Evolutionary conservation across 495 filamentous ascomycete genomes (phyloP).

Genomic region (Endocarpon pusillum): DNA sequence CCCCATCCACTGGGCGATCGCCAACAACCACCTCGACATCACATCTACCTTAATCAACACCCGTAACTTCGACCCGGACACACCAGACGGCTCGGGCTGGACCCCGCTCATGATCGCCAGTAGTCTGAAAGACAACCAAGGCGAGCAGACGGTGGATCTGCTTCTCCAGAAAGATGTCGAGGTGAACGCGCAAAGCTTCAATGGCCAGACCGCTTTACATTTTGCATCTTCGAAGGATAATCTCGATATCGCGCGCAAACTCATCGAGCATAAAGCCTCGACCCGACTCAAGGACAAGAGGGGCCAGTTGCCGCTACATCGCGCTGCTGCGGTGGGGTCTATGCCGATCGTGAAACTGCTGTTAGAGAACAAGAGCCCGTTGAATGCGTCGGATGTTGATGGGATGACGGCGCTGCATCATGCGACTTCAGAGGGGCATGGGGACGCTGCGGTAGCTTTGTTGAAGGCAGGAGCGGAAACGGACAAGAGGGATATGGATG

Average conservation of each 20-base stretch:
- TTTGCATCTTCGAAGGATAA: slow-evolving; percentile 83
- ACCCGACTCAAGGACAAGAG: slow-evolving; percentile 70
- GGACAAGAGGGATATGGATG: slow-evolving; percentile 61
- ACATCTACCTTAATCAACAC: slow-evolving; percentile 49
- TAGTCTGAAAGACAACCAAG: slow-evolving; percentile 14
- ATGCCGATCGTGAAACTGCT: slow-evolving; percentile 71
- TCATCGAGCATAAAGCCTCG: slow-evolving; percentile 62
- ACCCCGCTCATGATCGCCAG: slow-evolving; percentile 57
- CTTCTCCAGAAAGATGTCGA: slow-evolving; percentile 70
- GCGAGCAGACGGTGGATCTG: slow-evolving; percentile 50
- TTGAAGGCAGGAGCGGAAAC: slow-evolving; percentile 73
- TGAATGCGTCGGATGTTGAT: slow-evolving; percentile 73
- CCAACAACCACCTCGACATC: slow-evolving; percentile 63
- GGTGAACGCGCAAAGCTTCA: slow-evolving; percentile 57
- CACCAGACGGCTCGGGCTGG: slow-evolving; percentile 56
- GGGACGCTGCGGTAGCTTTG: slow-evolving; percentile 66
- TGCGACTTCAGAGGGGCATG: slow-evolving; percentile 84
- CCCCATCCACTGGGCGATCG: slow-evolving; percentile 88
- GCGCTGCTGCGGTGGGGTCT: slow-evolving; percentile 78
- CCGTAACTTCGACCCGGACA: slow-evolving; percentile 69
- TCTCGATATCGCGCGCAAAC: slow-evolving; percentile 58
- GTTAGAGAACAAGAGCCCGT: slow-evolving; percentile 59
- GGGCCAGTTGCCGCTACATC: slow-evolving; percentile 72
- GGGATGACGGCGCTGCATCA: slow-evolving; percentile 86
- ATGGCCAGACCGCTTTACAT: slow-evolving; percentile 71